Conservation (phyloP, 2,329 filamentous ascomycete species). For the Claviceps sp. region DNA sequence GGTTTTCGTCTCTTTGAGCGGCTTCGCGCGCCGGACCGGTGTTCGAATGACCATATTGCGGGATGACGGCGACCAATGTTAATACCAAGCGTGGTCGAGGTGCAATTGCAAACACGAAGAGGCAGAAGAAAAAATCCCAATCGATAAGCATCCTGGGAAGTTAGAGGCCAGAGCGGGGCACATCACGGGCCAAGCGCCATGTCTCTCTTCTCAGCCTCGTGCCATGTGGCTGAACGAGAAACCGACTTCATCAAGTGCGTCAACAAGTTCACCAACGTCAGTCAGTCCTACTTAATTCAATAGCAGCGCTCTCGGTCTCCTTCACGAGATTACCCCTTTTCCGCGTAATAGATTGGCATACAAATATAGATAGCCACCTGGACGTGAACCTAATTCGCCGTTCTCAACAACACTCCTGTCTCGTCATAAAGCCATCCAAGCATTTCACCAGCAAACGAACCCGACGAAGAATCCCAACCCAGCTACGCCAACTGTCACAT, state of each 20-base stretch:
- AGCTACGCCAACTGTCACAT: neutral
- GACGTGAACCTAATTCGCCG: neutral
- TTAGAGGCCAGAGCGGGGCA: too few species aligned
- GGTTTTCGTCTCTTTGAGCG: conserved; percentile 17
- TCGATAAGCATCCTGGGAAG: neutral
- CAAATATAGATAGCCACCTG: neutral
- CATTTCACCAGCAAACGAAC: too few species aligned
- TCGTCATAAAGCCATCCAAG: too few species aligned
- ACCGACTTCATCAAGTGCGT: neutral
- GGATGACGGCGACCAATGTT: neutral
- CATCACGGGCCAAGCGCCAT: too few species aligned
- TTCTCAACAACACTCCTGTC: neutral
- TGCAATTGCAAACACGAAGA: neutral
- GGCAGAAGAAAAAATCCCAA: neutral
- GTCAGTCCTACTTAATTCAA: too few species aligned
- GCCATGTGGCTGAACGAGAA: neutral
- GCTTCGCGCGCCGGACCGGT: conserved; percentile 13
- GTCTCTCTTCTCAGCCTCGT: neutral
- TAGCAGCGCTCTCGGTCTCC: neutral
- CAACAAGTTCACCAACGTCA: neutral
- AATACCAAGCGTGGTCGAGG: neutral
- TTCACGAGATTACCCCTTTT: neutral
- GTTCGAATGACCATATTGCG: conserved; percentile 17
- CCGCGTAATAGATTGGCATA: neutral
- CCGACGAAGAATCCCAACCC: neutral